These are phyloP conservation scores for Phyllosticta capitalensis DNA, from an alignment of 2,329 filamentous ascomycete genomes.

Conservation along the genomic window DNA sequence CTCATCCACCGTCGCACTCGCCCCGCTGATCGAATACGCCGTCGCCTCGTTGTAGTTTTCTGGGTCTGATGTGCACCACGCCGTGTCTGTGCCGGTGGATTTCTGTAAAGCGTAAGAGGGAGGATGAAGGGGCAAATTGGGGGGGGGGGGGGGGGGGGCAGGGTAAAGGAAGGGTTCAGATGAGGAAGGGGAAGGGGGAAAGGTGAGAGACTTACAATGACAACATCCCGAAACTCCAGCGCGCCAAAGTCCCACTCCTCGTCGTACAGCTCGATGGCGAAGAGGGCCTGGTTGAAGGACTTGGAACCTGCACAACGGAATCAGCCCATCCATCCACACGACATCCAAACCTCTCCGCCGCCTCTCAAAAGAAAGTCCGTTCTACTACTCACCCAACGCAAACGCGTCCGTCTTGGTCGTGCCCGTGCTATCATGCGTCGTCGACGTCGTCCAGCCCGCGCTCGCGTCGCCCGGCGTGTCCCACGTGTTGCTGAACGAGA, in stretches of 20 bases:
- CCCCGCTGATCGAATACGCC: slow-evolving; percentile 26
- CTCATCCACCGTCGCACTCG: slow-evolving; percentile 26
- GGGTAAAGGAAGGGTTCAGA: too few relatives aligned
- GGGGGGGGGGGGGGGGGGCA: too few relatives aligned
- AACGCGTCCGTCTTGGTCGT: slow-evolving; percentile 26
- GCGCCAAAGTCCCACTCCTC: slow-evolving; percentile 33
- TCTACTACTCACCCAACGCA: slow-evolving; percentile 21
- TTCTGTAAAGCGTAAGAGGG: slow-evolving; percentile 8
- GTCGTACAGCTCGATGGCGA: slow-evolving; percentile 33
- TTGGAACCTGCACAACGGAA: slow-evolving; percentile 19
- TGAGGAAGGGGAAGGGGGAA: not conserved
- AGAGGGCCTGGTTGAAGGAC: slow-evolving; percentile 33
- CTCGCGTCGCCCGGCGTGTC: not conserved
- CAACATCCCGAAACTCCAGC: slow-evolving; percentile 25
- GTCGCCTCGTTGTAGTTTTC: slow-evolving; percentile 32
- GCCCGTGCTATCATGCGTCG: slow-evolving; percentile 20
- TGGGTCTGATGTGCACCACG: slow-evolving; percentile 21
- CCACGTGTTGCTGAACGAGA: slow-evolving; percentile 24
- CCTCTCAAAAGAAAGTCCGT: too few relatives aligned
- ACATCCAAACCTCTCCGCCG: too few relatives aligned
- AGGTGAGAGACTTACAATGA: slow-evolving; percentile 16
- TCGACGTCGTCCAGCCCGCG: slow-evolving; percentile 26
- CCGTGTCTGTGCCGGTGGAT: slow-evolving; percentile 14
- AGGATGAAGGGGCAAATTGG: not conserved
- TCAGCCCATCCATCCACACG: too few relatives aligned